Conservation (phyloP, 2,329 filamentous ascomycete species). For the Venturiaceae sp. region DNA sequence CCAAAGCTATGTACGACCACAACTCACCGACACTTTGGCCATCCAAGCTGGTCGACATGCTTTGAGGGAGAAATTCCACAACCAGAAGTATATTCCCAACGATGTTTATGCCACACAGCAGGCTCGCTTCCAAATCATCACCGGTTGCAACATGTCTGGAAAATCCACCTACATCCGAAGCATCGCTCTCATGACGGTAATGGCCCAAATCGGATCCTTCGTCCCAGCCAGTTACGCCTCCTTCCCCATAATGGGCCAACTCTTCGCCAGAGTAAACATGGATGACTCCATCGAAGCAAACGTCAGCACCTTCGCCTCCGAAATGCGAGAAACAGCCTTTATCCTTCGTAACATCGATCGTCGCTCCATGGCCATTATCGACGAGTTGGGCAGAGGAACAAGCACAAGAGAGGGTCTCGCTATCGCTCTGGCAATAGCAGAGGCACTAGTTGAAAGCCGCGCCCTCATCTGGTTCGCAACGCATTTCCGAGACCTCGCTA, state of each 20-base stretch:
- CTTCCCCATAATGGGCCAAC: conserved; percentile 68
- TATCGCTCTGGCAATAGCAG: conserved; percentile 82
- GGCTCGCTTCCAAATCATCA: conserved; percentile 83
- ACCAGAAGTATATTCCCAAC: conserved; percentile 69
- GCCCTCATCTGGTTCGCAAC: conserved; percentile 88
- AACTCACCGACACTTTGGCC: conserved; percentile 58
- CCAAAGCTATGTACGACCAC: conserved; percentile 44
- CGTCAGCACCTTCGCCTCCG: conserved; percentile 83
- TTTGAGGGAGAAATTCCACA: conserved; percentile 63
- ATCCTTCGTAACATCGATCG: conserved; percentile 76
- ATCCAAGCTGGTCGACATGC: conserved; percentile 70
- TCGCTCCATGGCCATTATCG: conserved; percentile 71
- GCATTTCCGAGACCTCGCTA: conserved; percentile 77
- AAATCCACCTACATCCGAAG: conserved; percentile 93
- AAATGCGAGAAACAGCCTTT: conserved; percentile 95
- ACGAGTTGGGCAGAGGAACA: conserved; percentile 87
- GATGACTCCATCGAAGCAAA: conserved; percentile 86
- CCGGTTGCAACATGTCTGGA: conserved; percentile 92
- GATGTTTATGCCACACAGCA: conserved; percentile 78
- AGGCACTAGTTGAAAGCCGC: conserved; percentile 69
- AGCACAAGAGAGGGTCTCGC: conserved; percentile 80
- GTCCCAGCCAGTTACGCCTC: conserved; percentile 78
- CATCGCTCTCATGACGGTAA: conserved; percentile 74
- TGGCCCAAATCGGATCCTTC: conserved; percentile 90
- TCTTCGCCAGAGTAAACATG: conserved; percentile 81